phyloP scores from a whole-genome alignment of 1,284 basidiomycete genomes.

The Phellinidium pouzarii region DNA sequence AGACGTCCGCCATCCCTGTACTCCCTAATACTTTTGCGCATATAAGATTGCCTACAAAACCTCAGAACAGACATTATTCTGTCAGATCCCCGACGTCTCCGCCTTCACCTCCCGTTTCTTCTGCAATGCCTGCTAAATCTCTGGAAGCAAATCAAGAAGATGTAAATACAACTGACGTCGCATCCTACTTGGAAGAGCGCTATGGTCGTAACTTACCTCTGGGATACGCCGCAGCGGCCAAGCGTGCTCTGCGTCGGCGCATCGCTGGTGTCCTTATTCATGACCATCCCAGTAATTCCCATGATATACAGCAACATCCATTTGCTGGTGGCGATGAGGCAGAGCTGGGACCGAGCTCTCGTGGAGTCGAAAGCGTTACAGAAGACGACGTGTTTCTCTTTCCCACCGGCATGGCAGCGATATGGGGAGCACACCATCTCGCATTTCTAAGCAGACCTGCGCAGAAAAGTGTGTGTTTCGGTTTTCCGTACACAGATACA shows the following conservation, averaged over 20 bases:
- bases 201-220: slow-evolving; percentile 91
- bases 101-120: slow-evolving; percentile 20
- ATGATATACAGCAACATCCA: slow-evolving; percentile 20
- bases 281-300: slow-evolving; percentile 34
- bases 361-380: slow-evolving; percentile 55
- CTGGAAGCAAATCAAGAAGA: slow-evolving; percentile 12
- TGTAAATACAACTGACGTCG: slow-evolving; percentile 18
- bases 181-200: slow-evolving; percentile 81
- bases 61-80: slow-evolving; percentile 57
- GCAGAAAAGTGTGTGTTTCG: slow-evolving; percentile 90
- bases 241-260: slow-evolving; percentile 78
- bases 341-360: slow-evolving; percentile 48
- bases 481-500: slow-evolving; percentile 97
- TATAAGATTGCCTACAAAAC: slow-evolving; percentile 32
- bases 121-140: slow-evolving; percentile 10
- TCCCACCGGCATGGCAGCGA: slow-evolving; percentile 88
- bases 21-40: slow-evolving; percentile 26
- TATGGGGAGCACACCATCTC: slow-evolving; percentile 85
- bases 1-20: slow-evolving; percentile 27
- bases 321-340: slow-evolving; percentile 42
- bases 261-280: slow-evolving; percentile 83
- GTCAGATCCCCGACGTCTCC: slow-evolving; percentile 33
- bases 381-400: slow-evolving; percentile 88
- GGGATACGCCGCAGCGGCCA: slow-evolving; percentile 69
- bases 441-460: slow-evolving; percentile 43